Conservation (phyloP, 805 yeast species). For the Candida ascalaphidarum region DNA sequence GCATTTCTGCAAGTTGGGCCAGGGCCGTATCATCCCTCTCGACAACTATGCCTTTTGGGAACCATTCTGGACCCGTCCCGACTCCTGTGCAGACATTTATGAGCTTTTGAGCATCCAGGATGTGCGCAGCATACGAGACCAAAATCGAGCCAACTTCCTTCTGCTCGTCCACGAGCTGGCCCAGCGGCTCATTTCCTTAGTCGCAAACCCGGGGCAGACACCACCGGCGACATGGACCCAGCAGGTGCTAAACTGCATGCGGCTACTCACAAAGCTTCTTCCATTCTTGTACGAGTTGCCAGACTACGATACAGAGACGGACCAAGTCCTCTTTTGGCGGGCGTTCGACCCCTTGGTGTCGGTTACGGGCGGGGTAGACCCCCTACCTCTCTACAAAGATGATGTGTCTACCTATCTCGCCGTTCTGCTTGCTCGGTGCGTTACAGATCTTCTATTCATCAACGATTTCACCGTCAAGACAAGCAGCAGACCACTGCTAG, state of each 20-base stretch:
- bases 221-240: conserved; percentile 8
- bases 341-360: conserved; percentile 33
- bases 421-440: too few relatives aligned
- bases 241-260: conserved; percentile 48
- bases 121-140: conserved; percentile 49
- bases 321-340: conserved; percentile 21
- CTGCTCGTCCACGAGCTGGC: conserved; percentile 30
- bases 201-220: conserved; percentile 5
- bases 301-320: conserved; percentile 13
- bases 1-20: conserved; percentile 52
- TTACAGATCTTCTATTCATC: conserved; percentile 44
- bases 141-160: conserved; percentile 50
- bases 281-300: conserved; percentile 61
- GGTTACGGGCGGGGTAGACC: conserved; percentile 1
- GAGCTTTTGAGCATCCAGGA: conserved; percentile 50
- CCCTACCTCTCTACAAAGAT: conserved; percentile 1
- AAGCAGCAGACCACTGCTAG: conserved; percentile 2
- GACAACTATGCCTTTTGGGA: conserved; percentile 21
- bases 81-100: conserved; percentile 47
- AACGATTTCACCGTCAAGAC: conserved; percentile 44
- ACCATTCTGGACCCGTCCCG: conserved; percentile 30
- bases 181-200: conserved; percentile 12
- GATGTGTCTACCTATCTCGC: too few relatives aligned
- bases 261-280: conserved; percentile 54
- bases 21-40: conserved; percentile 25